These are phyloP conservation scores for Carex littledalei DNA, from an alignment of 176 grass and related monocot species.

Conservation along the genomic window DNA sequence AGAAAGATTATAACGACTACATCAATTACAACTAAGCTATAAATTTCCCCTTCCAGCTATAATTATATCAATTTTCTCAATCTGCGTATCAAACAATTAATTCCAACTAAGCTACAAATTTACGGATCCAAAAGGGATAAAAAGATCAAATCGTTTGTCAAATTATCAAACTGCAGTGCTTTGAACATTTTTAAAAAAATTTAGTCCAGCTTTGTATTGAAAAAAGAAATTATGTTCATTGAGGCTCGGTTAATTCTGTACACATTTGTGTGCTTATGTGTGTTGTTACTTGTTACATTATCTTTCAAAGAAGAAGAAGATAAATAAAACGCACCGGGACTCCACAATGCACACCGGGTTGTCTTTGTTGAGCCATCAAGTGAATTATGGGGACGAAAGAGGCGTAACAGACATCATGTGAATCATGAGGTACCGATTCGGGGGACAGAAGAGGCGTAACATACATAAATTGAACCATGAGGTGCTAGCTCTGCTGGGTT, in stretches of 20 bases:
- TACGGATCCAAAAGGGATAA: not conserved
- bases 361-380: too few species aligned
- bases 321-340: slow-evolving; percentile 48
- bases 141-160: slow-evolving; percentile 7
- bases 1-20: too few species aligned
- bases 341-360: slow-evolving; percentile 49
- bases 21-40: too few species aligned
- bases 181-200: not conserved
- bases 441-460: too few species aligned
- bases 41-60: slow-evolving; percentile 94
- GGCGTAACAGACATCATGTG: too few species aligned
- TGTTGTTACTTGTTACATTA: slow-evolving; percentile 5
- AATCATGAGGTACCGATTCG: too few species aligned
- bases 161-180: not conserved
- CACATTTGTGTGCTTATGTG: not conserved
- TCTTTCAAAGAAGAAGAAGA: not conserved
- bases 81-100: slow-evolving; percentile 33
- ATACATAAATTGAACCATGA: too few species aligned
- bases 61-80: slow-evolving; percentile 99
- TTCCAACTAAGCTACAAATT: slow-evolving; percentile 9
- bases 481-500: too few species aligned
- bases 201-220: not conserved
- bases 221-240: not conserved
- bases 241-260: not conserved
- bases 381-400: too few species aligned